phyloP scores from a whole-genome alignment of 2,329 filamentous ascomycete species.

The Monilinia laxa region DNA sequence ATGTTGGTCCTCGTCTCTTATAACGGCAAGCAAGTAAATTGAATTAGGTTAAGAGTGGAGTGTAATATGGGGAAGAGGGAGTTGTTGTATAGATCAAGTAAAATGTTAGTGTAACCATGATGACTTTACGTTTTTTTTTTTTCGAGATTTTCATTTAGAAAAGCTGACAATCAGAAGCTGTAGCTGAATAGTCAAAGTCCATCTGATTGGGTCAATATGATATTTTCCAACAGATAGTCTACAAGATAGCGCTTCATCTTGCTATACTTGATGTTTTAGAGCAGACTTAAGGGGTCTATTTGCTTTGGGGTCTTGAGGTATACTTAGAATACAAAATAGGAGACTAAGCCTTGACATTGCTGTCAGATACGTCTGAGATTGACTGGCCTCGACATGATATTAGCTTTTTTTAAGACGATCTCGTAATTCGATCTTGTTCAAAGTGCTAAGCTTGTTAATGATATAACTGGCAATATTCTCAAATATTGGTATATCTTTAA shows the following conservation, averaged over 20 bases:
- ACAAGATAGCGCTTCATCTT: conserved; percentile 11
- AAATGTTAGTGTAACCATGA: background rate
- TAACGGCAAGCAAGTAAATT: background rate
- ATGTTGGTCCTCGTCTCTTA: conserved; percentile 1
- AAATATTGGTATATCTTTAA: background rate
- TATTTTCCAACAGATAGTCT: conserved; percentile 18
- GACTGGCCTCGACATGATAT: background rate
- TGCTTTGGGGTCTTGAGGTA: background rate
- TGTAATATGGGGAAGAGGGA: conserved; percentile 16
- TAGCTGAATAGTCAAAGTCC: background rate
- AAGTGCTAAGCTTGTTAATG: background rate
- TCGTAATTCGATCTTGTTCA: conserved; percentile 12
- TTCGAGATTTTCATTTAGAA: conserved; percentile 10
- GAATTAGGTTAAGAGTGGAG: conserved; percentile 5
- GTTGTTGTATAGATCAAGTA: background rate
- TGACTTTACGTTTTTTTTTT: background rate
- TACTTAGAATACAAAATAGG: background rate
- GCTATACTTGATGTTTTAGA: conserved; percentile 3
- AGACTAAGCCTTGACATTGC: conserved; percentile 10
- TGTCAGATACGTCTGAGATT: conserved; percentile 2
- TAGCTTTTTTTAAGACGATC: conserved; percentile 4
- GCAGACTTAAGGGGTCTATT: conserved; percentile 2
- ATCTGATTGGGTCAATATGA: background rate
- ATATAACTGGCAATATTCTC: background rate
- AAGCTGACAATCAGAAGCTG: conserved; percentile 16